A percentile compares a stretch with the other conserved stretches of the same genome.
phyloP scores from a whole-genome alignment of 345 rosid species.

The Sisymbrium altissimum region DNA sequence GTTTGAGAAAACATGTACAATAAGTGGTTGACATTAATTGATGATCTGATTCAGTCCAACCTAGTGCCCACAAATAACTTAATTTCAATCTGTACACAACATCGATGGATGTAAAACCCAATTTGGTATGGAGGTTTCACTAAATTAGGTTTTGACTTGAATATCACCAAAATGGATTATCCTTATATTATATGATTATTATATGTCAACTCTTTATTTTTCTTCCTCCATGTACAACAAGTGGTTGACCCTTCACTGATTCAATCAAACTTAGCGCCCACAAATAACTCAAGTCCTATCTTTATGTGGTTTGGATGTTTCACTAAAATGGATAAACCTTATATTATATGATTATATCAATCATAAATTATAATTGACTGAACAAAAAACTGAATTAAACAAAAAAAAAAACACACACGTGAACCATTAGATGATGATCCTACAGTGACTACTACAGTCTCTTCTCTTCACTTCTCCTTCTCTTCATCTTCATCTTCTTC shows the following conservation, averaged over 20 bases:
- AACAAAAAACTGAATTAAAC: too few species aligned
- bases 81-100: too few species aligned
- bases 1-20: not conserved
- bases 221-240: not conserved
- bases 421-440: slow-evolving; percentile 18
- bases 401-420: not conserved
- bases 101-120: too few species aligned
- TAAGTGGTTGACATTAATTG: not conserved
- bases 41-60: not conserved
- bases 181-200: not conserved
- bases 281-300: not conserved
- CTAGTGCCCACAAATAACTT: not conserved
- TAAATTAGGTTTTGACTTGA: not conserved
- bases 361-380: too few species aligned
- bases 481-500: slow-evolving; percentile 29
- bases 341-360: not conserved
- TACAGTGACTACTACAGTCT: not conserved
- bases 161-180: not conserved
- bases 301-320: not conserved
- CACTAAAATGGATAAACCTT: not conserved
- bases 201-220: not conserved
- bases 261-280: not conserved
- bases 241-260: not conserved
- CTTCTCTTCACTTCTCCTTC: slow-evolving; percentile 13
- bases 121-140: too few species aligned